A percentile compares a stretch with the other conserved stretches of the same genome.
Evolutionary conservation across 371 early-diverging fungal genomes (phyloP).

Genomic region (Mortierella sp.): DNA sequence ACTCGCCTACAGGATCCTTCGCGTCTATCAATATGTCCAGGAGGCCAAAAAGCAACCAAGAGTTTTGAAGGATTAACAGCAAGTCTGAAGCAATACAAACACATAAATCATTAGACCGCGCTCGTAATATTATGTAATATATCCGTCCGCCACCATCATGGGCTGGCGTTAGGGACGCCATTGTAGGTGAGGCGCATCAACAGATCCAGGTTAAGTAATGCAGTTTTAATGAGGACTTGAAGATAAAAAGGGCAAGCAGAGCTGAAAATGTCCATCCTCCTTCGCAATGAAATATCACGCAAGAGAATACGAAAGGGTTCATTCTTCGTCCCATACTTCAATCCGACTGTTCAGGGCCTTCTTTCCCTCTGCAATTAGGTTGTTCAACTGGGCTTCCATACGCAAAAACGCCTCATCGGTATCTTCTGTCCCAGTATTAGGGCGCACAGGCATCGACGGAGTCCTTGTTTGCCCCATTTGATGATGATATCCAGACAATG

Average conservation of each 20-base stretch:
- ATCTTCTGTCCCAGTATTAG: conserved; percentile 44
- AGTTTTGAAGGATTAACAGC: neutral
- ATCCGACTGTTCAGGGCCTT: conserved; percentile 41
- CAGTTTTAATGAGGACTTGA: too few species aligned
- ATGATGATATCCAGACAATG: conserved; percentile 1
- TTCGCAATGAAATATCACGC: too few species aligned
- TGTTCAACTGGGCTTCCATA: conserved; percentile 53
- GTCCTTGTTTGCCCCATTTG: conserved; percentile 15
- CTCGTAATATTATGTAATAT: too few species aligned
- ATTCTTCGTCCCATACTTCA: conserved; percentile 34
- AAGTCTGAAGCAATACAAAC: too few species aligned
- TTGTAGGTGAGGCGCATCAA: too few species aligned
- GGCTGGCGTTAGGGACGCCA: too few species aligned
- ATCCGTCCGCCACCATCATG: too few species aligned
- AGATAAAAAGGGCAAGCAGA: neutral
- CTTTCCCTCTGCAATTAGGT: conserved; percentile 50
- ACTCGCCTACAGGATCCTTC: conserved; percentile 40
- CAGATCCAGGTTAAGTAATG: too few species aligned
- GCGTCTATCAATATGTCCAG: conserved; percentile 28
- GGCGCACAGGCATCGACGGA: conserved; percentile 31
- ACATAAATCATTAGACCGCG: too few species aligned
- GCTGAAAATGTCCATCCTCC: neutral
- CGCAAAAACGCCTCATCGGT: conserved; percentile 47
- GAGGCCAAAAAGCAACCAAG: conserved; percentile 6
- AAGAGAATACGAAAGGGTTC: too few species aligned